These are phyloP conservation scores for Cladophialophora carrionii DNA, from an alignment of 2,329 filamentous ascomycete species.

Conservation along the genomic window DNA sequence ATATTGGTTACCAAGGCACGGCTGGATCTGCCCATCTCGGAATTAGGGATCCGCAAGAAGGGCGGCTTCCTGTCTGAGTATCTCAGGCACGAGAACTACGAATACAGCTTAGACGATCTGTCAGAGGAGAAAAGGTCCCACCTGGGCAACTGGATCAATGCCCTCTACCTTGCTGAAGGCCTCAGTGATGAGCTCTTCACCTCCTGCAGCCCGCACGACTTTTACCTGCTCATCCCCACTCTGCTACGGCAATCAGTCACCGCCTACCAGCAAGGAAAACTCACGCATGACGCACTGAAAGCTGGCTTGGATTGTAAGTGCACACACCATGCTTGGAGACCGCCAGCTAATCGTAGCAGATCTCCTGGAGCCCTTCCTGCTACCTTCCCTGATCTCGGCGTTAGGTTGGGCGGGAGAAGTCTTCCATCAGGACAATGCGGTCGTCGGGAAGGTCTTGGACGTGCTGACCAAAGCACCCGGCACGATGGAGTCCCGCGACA, in stretches of 20 bases:
- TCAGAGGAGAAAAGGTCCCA: slow-evolving; percentile 61
- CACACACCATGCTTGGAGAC: slow-evolving; percentile 5
- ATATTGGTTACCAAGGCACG: slow-evolving; percentile 62
- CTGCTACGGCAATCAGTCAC: slow-evolving; percentile 64
- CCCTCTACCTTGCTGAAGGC: slow-evolving; percentile 64
- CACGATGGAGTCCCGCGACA: slow-evolving; percentile 62
- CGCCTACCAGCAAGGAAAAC: slow-evolving; percentile 59
- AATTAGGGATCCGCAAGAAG: slow-evolving; percentile 56
- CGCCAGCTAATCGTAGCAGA: slow-evolving; percentile 46
- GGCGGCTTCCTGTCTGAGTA: slow-evolving; percentile 62
- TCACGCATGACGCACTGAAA: slow-evolving; percentile 63
- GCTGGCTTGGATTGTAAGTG: slow-evolving; percentile 64
- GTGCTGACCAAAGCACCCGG: slow-evolving; percentile 62
- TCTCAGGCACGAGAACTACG: slow-evolving; percentile 52
- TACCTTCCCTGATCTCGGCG: slow-evolving; percentile 64
- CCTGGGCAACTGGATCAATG: slow-evolving; percentile 63
- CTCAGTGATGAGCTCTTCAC: slow-evolving; percentile 68
- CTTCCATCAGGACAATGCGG: slow-evolving; percentile 55
- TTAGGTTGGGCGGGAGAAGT: slow-evolving; percentile 63
- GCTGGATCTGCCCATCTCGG: slow-evolving; percentile 56
- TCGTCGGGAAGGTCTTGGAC: slow-evolving; percentile 56
- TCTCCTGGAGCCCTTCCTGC: slow-evolving; percentile 64
- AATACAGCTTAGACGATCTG: slow-evolving; percentile 55
- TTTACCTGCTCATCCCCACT: slow-evolving; percentile 65
- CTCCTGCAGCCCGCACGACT: slow-evolving; percentile 66